A percentile compares a stretch with the other conserved stretches of the same genome.
These are phyloP conservation scores for Linum trigynum DNA, from an alignment of 345 rosid species.

Conservation along the genomic window DNA sequence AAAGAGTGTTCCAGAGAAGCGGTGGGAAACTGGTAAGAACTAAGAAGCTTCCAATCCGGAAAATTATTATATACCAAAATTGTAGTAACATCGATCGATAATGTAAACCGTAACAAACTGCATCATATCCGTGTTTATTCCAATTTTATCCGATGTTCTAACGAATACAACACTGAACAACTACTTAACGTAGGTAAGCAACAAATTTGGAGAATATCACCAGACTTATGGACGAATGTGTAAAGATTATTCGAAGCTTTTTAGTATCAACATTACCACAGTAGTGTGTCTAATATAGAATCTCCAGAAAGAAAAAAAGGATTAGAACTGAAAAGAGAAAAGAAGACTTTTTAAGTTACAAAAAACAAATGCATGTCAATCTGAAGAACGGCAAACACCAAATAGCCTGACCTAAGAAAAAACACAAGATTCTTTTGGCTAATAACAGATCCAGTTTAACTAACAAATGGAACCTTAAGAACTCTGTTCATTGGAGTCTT, in stretches of 20 bases:
- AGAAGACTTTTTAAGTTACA: background rate
- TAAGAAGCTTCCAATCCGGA: no score
- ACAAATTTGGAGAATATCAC: no score
- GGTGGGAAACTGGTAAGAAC: background rate
- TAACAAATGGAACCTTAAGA: background rate
- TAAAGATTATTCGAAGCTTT: background rate
- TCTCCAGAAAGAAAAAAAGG: background rate
- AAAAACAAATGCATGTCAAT: background rate
- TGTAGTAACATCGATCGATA: no score
- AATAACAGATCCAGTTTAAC: background rate
- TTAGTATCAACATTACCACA: background rate
- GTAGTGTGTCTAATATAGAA: background rate
- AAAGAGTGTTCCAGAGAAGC: background rate
- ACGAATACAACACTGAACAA: no score
- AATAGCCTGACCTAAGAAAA: background rate
- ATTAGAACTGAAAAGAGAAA: no score
- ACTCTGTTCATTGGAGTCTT: background rate
- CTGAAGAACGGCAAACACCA: background rate
- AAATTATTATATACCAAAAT: no score
- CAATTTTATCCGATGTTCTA: no score
- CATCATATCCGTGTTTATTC: no score
- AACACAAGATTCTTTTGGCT: background rate
- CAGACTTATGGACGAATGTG: background rate
- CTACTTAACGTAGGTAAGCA: no score
- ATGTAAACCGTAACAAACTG: no score